Evolutionary conservation across 352 stramenopile genomes (phyloP).

Genomic region (Globisporangium middletonii): DNA sequence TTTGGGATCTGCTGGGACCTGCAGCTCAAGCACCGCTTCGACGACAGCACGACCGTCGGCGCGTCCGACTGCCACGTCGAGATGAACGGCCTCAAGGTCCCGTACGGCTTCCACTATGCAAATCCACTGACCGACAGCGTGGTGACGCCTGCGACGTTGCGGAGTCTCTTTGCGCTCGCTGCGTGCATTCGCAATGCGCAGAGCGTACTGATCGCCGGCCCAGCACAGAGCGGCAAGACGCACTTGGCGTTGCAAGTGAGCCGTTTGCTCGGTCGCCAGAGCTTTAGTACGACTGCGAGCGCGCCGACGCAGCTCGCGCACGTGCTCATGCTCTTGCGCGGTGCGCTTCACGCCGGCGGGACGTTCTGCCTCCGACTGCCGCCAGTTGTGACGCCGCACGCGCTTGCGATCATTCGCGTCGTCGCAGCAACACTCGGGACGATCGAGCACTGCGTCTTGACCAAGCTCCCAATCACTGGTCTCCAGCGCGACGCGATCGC

Average conservation of each 20-base stretch:
- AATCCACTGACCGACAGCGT: conserved; percentile 22
- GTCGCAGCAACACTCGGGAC: conserved; percentile 18
- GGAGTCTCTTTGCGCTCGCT: conserved; percentile 48
- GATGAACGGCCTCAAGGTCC: conserved; percentile 35
- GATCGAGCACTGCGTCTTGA: conserved; percentile 35
- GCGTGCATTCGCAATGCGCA: conserved; percentile 34
- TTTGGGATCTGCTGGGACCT: conserved; percentile 30
- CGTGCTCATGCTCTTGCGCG: conserved; percentile 32
- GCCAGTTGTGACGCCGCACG: not conserved
- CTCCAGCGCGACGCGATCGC: conserved; percentile 25
- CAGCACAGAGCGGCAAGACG: conserved; percentile 24
- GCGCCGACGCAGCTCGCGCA: conserved; percentile 17
- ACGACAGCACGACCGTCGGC: conserved; percentile 53
- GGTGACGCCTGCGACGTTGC: conserved; percentile 38
- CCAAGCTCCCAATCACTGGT: conserved; percentile 18
- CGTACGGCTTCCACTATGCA: conserved; percentile 66
- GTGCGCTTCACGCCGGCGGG: conserved; percentile 32
- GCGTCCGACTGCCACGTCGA: conserved; percentile 60
- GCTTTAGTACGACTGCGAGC: conserved; percentile 20
- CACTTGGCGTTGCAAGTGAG: conserved; percentile 37
- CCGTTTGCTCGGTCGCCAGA: conserved; percentile 32
- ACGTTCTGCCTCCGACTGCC: conserved; percentile 27
- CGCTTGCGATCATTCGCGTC: conserved; percentile 17
- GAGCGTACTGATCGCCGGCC: conserved; percentile 19
- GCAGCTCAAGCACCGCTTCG: conserved; percentile 57